phyloP scores from a whole-genome alignment of 1,284 basidiomycete species.

The Marasmius oreades region DNA sequence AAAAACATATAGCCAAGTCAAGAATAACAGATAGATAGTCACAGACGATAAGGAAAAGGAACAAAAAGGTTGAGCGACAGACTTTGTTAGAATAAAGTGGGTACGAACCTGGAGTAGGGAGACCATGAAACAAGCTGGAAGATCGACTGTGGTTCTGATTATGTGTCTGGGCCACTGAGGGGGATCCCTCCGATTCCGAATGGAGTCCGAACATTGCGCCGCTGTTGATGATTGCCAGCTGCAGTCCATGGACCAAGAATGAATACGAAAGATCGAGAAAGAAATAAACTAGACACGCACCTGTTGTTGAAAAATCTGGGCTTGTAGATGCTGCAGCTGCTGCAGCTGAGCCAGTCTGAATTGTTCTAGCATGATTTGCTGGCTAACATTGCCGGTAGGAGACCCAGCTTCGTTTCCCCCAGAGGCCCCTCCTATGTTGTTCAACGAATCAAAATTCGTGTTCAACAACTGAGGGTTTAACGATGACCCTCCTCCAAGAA shows the following conservation, averaged over 20 bases:
- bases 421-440: not conserved
- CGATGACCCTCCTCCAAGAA: not conserved
- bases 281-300: slow-evolving; percentile 32
- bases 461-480: not conserved
- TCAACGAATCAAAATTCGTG: not conserved
- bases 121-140: slow-evolving; percentile 25
- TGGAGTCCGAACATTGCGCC: slow-evolving; percentile 20
- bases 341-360: slow-evolving; percentile 71
- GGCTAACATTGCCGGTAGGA: slow-evolving; percentile 1
- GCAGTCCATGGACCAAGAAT: slow-evolving; percentile 13
- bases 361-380: slow-evolving; percentile 46
- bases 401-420: no score
- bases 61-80: slow-evolving; percentile 2
- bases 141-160: not conserved
- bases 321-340: slow-evolving; percentile 74
- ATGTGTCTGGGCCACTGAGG: not conserved
- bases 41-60: slow-evolving; percentile 7
- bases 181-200: slow-evolving; percentile 8
- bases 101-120: slow-evolving; percentile 68
- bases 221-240: slow-evolving; percentile 74
- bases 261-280: not conserved
- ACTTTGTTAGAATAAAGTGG: slow-evolving; percentile 1
- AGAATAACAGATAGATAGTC: not conserved
- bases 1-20: slow-evolving; percentile 1
- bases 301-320: slow-evolving; percentile 83